phyloP scores from a whole-genome alignment of 2,329 filamentous ascomycete species.

The Chalaropsis thielavioides region DNA sequence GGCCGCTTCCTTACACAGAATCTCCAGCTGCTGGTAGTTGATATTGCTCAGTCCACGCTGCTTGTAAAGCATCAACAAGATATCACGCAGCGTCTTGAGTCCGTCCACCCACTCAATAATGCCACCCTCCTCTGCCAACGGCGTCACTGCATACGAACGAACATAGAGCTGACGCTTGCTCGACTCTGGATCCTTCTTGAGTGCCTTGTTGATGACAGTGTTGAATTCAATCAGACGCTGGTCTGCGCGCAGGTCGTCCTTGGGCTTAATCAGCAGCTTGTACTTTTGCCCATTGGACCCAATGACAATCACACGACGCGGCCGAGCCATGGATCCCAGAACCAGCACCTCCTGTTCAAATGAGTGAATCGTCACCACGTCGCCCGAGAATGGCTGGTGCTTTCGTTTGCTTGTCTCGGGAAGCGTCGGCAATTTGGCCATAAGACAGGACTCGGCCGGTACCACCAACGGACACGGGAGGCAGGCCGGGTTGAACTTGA shows the following conservation, averaged over 20 bases:
- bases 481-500: slow-evolving; percentile 72
- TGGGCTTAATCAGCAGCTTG: slow-evolving; percentile 88
- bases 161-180: slow-evolving; percentile 86
- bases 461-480: slow-evolving; percentile 78
- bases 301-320: slow-evolving; percentile 72
- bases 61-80: slow-evolving; percentile 65
- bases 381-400: slow-evolving; percentile 76
- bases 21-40: slow-evolving; percentile 54
- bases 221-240: slow-evolving; percentile 99
- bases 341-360: slow-evolving; percentile 85
- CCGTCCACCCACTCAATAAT: slow-evolving; percentile 98
- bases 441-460: slow-evolving; percentile 72
- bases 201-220: slow-evolving; percentile 85
- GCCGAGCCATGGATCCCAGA: slow-evolving; percentile 80
- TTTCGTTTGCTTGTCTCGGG: slow-evolving; percentile 53
- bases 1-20: slow-evolving; percentile 24
- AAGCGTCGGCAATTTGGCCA: slow-evolving; percentile 60
- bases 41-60: slow-evolving; percentile 50
- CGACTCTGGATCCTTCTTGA: slow-evolving; percentile 83
- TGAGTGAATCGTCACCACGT: slow-evolving; percentile 65
- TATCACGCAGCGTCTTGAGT: slow-evolving; percentile 84
- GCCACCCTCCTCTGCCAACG: slow-evolving; percentile 92
- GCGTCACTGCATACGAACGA: slow-evolving; percentile 92
- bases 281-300: slow-evolving; percentile 83
- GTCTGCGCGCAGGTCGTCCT: slow-evolving; percentile 93